Conservation (phyloP, 805 yeast species). For the Hanseniaspora taiwanica region DNA sequence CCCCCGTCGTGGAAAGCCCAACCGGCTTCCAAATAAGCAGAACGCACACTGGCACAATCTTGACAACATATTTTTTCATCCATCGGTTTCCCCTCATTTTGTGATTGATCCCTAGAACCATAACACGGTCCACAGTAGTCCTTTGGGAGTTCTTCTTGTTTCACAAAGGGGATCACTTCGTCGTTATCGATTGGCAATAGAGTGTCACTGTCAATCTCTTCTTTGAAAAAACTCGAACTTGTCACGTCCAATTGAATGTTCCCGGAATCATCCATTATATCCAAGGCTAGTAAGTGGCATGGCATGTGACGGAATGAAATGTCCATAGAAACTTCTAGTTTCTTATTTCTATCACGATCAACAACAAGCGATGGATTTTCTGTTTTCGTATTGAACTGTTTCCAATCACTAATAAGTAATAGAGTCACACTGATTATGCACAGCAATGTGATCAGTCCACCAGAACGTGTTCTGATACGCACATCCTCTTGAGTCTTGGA, state of each 20-base stretch:
- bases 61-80: slow-evolving; percentile 59
- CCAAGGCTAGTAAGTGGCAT: slow-evolving; percentile 70
- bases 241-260: slow-evolving; percentile 66
- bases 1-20: slow-evolving; percentile 92
- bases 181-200: slow-evolving; percentile 18
- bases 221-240: slow-evolving; percentile 57
- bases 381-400: slow-evolving; percentile 52
- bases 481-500: slow-evolving; percentile 93
- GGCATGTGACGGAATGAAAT: slow-evolving; percentile 76
- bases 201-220: slow-evolving; percentile 39
- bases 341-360: slow-evolving; percentile 65
- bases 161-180: slow-evolving; percentile 23
- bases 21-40: slow-evolving; percentile 60
- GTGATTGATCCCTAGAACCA: slow-evolving; percentile 57
- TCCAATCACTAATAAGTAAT: slow-evolving; percentile 62
- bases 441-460: slow-evolving; percentile 74
- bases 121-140: slow-evolving; percentile 83
- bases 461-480: slow-evolving; percentile 72
- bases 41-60: slow-evolving; percentile 66
- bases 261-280: slow-evolving; percentile 81
- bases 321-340: slow-evolving; percentile 69
- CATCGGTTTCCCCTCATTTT: slow-evolving; percentile 26
- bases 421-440: slow-evolving; percentile 50
- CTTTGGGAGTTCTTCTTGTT: slow-evolving; percentile 18
- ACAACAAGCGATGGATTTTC: slow-evolving; percentile 78